Percentiles rank a stretch among this genome's conserved stretches.
These are phyloP conservation scores for Grosmannia huntii DNA, from an alignment of 2,329 filamentous ascomycete genomes.

Conservation along the genomic window DNA sequence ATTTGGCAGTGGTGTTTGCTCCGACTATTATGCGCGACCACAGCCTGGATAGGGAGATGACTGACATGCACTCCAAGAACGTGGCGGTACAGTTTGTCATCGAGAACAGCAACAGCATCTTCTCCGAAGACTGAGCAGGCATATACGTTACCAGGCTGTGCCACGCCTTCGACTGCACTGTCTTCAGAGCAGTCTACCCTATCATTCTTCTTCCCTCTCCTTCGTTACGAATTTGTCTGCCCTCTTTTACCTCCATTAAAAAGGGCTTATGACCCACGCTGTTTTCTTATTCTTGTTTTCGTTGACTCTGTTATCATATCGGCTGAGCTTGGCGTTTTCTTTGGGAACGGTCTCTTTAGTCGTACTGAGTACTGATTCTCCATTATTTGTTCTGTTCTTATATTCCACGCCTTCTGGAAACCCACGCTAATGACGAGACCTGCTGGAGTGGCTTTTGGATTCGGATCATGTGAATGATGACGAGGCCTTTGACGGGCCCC, in stretches of 20 bases:
- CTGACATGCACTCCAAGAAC: conserved; percentile 89
- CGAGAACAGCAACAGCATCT: conserved; percentile 77
- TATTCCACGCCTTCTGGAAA: neutral
- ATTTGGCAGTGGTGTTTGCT: conserved; percentile 91
- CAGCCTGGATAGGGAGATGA: conserved; percentile 87
- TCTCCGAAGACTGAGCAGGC: conserved; percentile 33
- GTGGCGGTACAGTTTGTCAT: conserved; percentile 84
- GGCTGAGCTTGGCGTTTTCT: conserved; percentile 4
- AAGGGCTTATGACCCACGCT: neutral
- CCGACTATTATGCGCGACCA: conserved; percentile 92
- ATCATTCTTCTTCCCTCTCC: neutral
- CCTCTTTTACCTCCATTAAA: neutral
- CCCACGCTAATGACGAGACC: neutral
- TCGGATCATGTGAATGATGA: neutral
- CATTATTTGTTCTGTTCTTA: neutral
- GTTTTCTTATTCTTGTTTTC: neutral
- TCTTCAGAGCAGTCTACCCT: conserved; percentile 1
- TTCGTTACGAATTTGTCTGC: neutral
- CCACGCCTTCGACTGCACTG: neutral
- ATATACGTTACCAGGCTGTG: neutral
- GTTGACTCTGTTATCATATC: neutral
- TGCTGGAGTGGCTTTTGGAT: neutral
- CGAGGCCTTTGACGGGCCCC: neutral
- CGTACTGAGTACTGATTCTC: neutral
- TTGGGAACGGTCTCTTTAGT: conserved; percentile 1